A percentile compares a stretch with the other conserved stretches of the same genome.
phyloP scores from a whole-genome alignment of 129 eudicot genomes.

The Artemisia argyi region DNA sequence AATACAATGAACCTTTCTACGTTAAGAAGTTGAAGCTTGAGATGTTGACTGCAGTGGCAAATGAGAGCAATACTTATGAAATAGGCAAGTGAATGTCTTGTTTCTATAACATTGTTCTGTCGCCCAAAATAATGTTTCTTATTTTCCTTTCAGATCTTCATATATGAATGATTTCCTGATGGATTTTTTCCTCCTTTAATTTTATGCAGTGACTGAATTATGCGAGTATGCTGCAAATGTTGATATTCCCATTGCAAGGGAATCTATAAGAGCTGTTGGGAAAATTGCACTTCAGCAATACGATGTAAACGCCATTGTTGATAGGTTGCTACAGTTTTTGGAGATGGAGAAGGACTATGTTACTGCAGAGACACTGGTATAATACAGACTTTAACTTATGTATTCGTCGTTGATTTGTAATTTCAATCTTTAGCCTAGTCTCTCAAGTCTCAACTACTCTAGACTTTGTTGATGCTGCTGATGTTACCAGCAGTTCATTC shows the following conservation, averaged over 20 bases:
- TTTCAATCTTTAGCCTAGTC: too few species aligned
- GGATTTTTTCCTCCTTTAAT: constrained; percentile 8
- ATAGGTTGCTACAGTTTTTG: constrained; percentile 93
- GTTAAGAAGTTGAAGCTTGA: constrained; percentile 97
- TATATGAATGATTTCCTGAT: constrained; percentile 8
- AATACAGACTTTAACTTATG: background rate
- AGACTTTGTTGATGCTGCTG: too few species aligned
- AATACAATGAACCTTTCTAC: constrained; percentile 92
- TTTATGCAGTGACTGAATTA: constrained; percentile 80
- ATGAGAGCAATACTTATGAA: constrained; percentile 93
- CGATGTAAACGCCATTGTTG: constrained; percentile 99
- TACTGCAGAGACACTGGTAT: constrained; percentile 89
- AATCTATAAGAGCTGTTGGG: constrained; percentile 98
- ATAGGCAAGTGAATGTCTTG: constrained; percentile 50
- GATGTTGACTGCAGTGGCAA: constrained; percentile 95
- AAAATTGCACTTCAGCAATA: constrained; percentile 95
- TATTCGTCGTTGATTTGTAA: background rate
- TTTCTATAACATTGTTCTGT: background rate
- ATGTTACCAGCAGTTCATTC: background rate
- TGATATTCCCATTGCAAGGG: constrained; percentile 97
- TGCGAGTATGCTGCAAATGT: constrained; percentile 99
- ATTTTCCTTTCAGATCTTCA: constrained; percentile 15
- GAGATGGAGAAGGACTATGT: constrained; percentile 99
- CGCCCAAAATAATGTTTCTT: background rate
- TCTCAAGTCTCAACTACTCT: too few species aligned